A percentile compares a stretch with the other conserved stretches of the same genome.
These are phyloP conservation scores for Talaromyces adpressus DNA, from an alignment of 495 filamentous ascomycete species.

Conservation along the genomic window DNA sequence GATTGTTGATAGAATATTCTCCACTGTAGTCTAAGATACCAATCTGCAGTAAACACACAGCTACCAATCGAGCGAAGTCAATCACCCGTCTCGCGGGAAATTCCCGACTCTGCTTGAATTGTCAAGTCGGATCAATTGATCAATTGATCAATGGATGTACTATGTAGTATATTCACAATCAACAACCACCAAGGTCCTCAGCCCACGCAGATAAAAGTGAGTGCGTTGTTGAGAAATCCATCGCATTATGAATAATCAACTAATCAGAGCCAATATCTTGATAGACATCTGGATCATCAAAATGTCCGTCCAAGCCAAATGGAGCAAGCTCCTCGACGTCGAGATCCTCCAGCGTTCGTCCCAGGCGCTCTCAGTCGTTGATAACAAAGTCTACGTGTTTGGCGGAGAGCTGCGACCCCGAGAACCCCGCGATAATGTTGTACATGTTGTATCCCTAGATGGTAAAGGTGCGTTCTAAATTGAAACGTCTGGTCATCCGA, in stretches of 20 bases:
- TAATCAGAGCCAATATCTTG: neutral
- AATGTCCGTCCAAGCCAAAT: conserved; percentile 12
- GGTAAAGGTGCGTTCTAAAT: neutral
- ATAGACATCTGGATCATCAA: neutral
- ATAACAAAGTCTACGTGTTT: conserved; percentile 51
- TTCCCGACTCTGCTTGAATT: neutral
- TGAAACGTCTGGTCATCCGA: neutral
- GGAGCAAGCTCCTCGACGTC: conserved; percentile 16
- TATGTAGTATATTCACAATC: neutral
- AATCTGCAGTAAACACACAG: neutral
- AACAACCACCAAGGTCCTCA: neutral
- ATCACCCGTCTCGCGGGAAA: neutral
- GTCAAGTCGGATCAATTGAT: no score
- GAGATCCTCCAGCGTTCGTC: conserved; percentile 57
- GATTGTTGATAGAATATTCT: neutral
- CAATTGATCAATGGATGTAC: no score
- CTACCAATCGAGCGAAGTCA: neutral
- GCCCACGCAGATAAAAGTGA: neutral
- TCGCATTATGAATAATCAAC: neutral
- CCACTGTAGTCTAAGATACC: neutral
- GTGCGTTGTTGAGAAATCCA: no score
- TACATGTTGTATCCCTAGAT: conserved; percentile 55
- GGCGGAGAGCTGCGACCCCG: conserved; percentile 35
- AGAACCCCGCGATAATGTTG: conserved; percentile 57
- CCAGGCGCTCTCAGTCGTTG: conserved; percentile 61